Conservation (phyloP, 176 grass and related monocot genomes). For the Olyra latifolia region DNA sequence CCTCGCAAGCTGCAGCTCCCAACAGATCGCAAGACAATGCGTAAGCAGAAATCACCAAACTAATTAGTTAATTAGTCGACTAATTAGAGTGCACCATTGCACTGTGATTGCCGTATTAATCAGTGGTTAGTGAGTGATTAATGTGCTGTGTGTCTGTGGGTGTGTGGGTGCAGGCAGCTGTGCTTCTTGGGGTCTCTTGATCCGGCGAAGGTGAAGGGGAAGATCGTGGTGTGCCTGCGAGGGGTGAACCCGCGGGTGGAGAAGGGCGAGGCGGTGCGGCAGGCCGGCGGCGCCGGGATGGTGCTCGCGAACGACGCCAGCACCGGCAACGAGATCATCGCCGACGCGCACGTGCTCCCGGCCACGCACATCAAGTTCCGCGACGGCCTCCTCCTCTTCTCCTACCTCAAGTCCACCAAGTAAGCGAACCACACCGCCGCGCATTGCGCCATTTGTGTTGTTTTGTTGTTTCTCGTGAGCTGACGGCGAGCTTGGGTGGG, state of each 20-base stretch:
- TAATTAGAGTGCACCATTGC: background rate
- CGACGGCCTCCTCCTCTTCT: slow-evolving; percentile 46
- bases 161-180: slow-evolving; percentile 36
- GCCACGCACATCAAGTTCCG: slow-evolving; percentile 58
- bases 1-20: slow-evolving; percentile 41
- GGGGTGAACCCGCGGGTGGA: slow-evolving; percentile 46
- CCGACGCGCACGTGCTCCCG: slow-evolving; percentile 71
- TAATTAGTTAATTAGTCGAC: background rate
- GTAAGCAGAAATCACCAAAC: slow-evolving; percentile 25
- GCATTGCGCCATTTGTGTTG: too few species aligned
- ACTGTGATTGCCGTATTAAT: background rate
- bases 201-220: slow-evolving; percentile 57
- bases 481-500: background rate
- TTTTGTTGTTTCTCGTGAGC: background rate
- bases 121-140: background rate
- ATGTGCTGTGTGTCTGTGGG: background rate
- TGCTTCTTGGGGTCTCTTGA: slow-evolving; percentile 59
- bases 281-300: slow-evolving; percentile 62
- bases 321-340: slow-evolving; percentile 60
- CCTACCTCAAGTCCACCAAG: slow-evolving; percentile 55
- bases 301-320: slow-evolving; percentile 51
- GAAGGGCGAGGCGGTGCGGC: slow-evolving; percentile 55
- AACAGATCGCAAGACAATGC: slow-evolving; percentile 39
- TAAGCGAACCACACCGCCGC: slow-evolving; percentile 22
- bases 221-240: slow-evolving; percentile 75